phyloP scores from a whole-genome alignment of 768 basidiomycete genomes.

The Tephrocybe rancida region DNA sequence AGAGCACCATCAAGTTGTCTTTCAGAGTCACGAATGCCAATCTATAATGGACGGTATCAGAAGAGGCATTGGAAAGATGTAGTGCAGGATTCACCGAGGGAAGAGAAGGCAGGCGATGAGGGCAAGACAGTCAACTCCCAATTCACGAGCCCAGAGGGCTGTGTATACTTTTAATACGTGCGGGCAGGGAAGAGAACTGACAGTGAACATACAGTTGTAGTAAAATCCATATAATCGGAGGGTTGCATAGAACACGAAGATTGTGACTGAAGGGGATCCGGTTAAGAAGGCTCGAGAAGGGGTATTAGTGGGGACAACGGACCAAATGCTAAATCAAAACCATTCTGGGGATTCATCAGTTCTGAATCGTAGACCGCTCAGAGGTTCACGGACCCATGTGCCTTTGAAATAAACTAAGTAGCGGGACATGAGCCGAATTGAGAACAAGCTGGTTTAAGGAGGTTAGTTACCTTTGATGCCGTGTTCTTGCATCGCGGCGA shows the following conservation, averaged over 20 bases:
- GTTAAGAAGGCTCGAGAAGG: background rate
- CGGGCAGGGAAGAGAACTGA: background rate
- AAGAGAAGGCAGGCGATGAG: conserved; percentile 91
- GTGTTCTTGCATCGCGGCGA: conserved; percentile 95
- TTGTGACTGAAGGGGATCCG: conserved; percentile 71
- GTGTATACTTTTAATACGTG: background rate
- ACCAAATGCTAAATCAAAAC: conserved; percentile 93
- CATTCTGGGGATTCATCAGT: conserved; percentile 56
- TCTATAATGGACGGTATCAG: conserved; percentile 36
- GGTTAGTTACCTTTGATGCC: conserved; percentile 73
- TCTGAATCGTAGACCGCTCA: conserved; percentile 1
- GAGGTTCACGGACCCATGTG: conserved; percentile 62
- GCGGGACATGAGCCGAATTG: background rate
- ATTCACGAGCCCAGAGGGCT: conserved; percentile 68
- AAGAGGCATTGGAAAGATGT: background rate
- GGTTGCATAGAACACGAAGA: conserved; percentile 75
- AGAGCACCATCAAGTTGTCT: conserved; percentile 78
- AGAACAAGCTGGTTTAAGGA: background rate
- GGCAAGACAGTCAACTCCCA: conserved; percentile 84
- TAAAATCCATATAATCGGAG: conserved; percentile 82
- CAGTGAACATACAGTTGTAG: conserved; percentile 51
- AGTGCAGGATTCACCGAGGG: conserved; percentile 56
- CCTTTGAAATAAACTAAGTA: conserved; percentile 84
- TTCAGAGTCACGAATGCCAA: conserved; percentile 90
- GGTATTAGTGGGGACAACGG: conserved; percentile 12